Conservation (phyloP, 345 rosid species). For the Gossypium thurberi region DNA sequence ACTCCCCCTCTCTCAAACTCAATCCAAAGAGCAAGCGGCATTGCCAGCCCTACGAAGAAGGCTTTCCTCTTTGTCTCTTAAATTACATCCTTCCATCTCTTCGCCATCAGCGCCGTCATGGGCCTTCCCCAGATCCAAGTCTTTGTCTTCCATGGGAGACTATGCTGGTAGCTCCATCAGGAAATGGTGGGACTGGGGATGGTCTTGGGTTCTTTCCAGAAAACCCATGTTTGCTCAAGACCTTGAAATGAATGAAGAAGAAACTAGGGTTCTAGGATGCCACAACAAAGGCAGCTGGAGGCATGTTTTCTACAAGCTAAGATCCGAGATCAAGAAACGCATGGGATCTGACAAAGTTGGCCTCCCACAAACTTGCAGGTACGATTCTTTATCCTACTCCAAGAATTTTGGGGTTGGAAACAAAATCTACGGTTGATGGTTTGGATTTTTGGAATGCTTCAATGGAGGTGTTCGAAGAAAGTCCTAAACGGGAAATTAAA, state of each 20-base stretch:
- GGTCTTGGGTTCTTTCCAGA: conserved; percentile 79
- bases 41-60: conserved; percentile 45
- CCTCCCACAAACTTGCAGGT: conserved; percentile 61
- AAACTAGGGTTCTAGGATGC: conserved; percentile 46
- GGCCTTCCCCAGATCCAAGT: conserved; percentile 57
- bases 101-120: conserved; percentile 33
- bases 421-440: not conserved
- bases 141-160: conserved; percentile 56
- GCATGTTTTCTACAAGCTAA: conserved; percentile 68
- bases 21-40: conserved; percentile 18
- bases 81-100: conserved; percentile 29
- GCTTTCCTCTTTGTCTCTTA: conserved; percentile 72
- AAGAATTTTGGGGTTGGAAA: conserved; percentile 31
- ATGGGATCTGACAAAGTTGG: conserved; percentile 47
- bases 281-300: conserved; percentile 73
- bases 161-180: conserved; percentile 48
- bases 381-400: conserved; percentile 36
- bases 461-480: conserved; percentile 6
- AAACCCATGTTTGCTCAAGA: conserved; percentile 67
- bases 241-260: conserved; percentile 82
- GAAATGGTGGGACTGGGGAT: conserved; percentile 85
- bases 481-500: not conserved
- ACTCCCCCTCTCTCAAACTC: conserved; percentile 51
- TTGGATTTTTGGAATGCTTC: not conserved
- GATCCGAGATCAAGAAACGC: conserved; percentile 48